phyloP scores from a whole-genome alignment of 2,329 filamentous ascomycete species.

The Botrytis fabae region DNA sequence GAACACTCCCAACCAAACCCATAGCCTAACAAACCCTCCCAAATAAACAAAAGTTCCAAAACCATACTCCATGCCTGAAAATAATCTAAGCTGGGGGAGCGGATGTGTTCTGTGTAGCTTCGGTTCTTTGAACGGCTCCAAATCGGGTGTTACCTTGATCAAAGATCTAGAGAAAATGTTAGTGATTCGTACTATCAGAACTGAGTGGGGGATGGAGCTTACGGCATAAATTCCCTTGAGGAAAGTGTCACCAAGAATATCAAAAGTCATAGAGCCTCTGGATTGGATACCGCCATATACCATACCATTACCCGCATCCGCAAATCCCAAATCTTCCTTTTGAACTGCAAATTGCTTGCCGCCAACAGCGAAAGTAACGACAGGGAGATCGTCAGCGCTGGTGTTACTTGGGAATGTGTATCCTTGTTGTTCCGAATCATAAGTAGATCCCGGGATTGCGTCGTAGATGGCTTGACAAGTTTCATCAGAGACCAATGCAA shows the following conservation, averaged over 20 bases:
- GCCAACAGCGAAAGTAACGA: slow-evolving; percentile 63
- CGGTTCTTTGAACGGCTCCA: slow-evolving; percentile 53
- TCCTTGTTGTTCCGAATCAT: slow-evolving; percentile 58
- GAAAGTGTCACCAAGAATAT: slow-evolving; percentile 60
- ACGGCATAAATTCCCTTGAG: slow-evolving; percentile 61
- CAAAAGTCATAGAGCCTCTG: slow-evolving; percentile 53
- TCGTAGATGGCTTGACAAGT: slow-evolving; percentile 63
- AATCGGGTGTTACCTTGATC: slow-evolving; percentile 58
- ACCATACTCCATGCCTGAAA: background rate
- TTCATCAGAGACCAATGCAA: slow-evolving; percentile 63
- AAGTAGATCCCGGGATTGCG: slow-evolving; percentile 60
- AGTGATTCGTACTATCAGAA: slow-evolving; percentile 12
- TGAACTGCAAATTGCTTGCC: slow-evolving; percentile 56
- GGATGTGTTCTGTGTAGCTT: slow-evolving; percentile 35
- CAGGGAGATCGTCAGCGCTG: slow-evolving; percentile 55
- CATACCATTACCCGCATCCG: slow-evolving; percentile 53
- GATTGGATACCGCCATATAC: slow-evolving; percentile 62
- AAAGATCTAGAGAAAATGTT: slow-evolving; percentile 49
- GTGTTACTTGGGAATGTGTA: slow-evolving; percentile 61
- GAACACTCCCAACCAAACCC: background rate
- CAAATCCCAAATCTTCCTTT: slow-evolving; percentile 60
- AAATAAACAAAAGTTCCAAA: background rate
- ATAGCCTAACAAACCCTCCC: background rate
- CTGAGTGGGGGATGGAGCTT: slow-evolving; percentile 35
- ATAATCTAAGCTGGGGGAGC: slow-evolving; percentile 31